Evolutionary conservation across 768 basidiomycete species (phyloP), one percentile per base, ranked within the genome.

Genomic region (Lanmaoa pseudosensibilis): DNA sequence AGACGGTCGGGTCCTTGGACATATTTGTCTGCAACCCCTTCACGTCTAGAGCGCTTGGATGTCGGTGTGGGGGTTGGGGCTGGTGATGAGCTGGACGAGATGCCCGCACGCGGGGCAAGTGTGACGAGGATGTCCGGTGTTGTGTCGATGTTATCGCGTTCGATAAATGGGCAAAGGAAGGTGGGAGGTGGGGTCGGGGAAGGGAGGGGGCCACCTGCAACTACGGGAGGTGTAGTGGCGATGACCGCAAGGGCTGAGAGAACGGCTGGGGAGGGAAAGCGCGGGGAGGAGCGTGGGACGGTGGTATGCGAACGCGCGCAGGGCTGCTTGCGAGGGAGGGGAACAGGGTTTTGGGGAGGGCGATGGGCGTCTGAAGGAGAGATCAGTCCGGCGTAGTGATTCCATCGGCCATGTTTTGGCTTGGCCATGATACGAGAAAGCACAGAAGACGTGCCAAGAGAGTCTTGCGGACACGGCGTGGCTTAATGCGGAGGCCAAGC

Each of bases 161-260:
- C 69, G 59, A 81, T 67, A 21, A 74, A 76, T 1, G 85, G 87
- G 58, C 85, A 88, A 41, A 87, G 78, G 60, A 88, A 88, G 50
- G 77, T 60, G n/a, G 80, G 84, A 1, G 84, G 83, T 23, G 75
- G 19, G 0, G 67, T 63, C 13, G 63, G 69, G 48, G 50, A 19
- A 5, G 69, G 62, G 19, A 75, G 69, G 9, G 85, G 84, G 55
- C 75, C 75, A 46, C 77, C 81, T 63, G 78, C 70, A 39, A 72
- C 82, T 4, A 75, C 57, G 27, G 78, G 65, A n/a, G 79, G 70
- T 12, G 81, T 72, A 5, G 81, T 71, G 8, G 77, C 83, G 59
- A 87, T 72, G 64, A 81, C 73, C 25, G 85, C 84, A 39, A 88
- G 77, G 47, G 83, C 69, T 3, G 84, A 78, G 58, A 87, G 77